A percentile compares a stretch with the other conserved stretches of the same genome.
phyloP scores from a whole-genome alignment of 306 rosid genomes.

The Gastrolobium bilobum region DNA sequence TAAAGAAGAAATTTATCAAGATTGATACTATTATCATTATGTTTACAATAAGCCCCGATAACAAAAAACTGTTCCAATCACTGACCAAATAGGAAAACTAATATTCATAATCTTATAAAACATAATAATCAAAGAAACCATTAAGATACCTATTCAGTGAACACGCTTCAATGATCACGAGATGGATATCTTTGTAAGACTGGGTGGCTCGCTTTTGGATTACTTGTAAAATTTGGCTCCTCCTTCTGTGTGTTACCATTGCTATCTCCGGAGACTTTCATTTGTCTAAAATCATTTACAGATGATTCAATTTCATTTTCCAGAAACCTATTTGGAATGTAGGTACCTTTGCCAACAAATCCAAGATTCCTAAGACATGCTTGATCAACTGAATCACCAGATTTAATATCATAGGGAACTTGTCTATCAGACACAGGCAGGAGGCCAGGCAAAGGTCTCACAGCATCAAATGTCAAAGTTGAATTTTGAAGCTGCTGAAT shows the following conservation, averaged over 20 bases:
- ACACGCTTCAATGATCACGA: conserved; percentile 56
- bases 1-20: background rate
- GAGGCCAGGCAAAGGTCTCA: conserved; percentile 43
- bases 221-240: conserved; percentile 57
- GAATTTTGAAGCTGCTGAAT: conserved; percentile 56
- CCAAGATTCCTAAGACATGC: conserved; percentile 56
- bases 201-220: conserved; percentile 53
- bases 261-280: conserved; percentile 55
- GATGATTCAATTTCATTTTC: conserved; percentile 61
- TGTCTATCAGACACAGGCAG: conserved; percentile 31
- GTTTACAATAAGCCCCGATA: background rate
- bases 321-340: conserved; percentile 64
- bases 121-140: background rate
- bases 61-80: background rate
- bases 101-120: conserved; percentile 41
- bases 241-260: conserved; percentile 61
- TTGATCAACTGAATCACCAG: conserved; percentile 35
- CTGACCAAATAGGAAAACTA: conserved; percentile 11
- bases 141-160: conserved; percentile 64
- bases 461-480: conserved; percentile 48
- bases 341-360: conserved; percentile 60
- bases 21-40: background rate
- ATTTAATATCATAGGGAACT: conserved; percentile 40
- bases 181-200: conserved; percentile 55
- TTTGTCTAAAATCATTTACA: conserved; percentile 55